phyloP scores from a whole-genome alignment of 202 grass and related monocot genomes.

The Panicum hallii region DNA sequence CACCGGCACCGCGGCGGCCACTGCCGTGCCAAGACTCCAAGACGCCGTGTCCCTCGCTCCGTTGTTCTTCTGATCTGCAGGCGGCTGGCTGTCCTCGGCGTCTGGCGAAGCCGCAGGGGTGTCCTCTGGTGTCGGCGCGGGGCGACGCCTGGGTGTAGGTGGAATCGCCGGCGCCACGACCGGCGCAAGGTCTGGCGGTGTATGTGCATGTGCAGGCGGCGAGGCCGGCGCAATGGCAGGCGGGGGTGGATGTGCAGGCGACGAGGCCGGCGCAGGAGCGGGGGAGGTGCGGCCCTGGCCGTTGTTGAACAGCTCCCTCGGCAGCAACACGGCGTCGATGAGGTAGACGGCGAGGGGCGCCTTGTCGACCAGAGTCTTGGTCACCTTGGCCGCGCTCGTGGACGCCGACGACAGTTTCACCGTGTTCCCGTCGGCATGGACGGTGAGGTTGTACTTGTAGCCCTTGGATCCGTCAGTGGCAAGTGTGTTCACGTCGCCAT shows the following conservation, averaged over 20 bases:
- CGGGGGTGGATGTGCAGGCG: constrained; percentile 14
- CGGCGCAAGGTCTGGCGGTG: neutral
- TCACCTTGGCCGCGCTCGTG: constrained; percentile 40
- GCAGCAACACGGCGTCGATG: constrained; percentile 67
- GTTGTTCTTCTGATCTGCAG: constrained; percentile 37
- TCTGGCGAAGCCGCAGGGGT: neutral
- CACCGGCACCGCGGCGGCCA: neutral
- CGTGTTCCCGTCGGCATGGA: constrained; percentile 43
- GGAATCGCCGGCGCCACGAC: neutral
- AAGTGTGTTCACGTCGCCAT: constrained; percentile 58
- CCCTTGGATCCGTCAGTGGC: constrained; percentile 46
- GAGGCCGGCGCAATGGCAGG: neutral
- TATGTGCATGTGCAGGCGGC: neutral
- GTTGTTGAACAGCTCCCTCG: constrained; percentile 45
- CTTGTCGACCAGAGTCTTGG: constrained; percentile 49
- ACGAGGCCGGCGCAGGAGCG: constrained; percentile 25
- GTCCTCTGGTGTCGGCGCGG: constrained; percentile 18
- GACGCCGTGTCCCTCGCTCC: constrained; percentile 18
- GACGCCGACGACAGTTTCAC: constrained; percentile 53
- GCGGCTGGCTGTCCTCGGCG: neutral
- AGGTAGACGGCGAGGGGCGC: constrained; percentile 56
- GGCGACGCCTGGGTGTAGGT: constrained; percentile 24
- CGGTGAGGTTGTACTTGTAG: constrained; percentile 53
- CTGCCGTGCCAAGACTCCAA: constrained; percentile 30
- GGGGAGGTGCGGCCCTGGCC: neutral